Base-by-base conservation (phyloP, 2,329 filamentous ascomycete genomes). In the Drechslerella dactyloides region DNA sequence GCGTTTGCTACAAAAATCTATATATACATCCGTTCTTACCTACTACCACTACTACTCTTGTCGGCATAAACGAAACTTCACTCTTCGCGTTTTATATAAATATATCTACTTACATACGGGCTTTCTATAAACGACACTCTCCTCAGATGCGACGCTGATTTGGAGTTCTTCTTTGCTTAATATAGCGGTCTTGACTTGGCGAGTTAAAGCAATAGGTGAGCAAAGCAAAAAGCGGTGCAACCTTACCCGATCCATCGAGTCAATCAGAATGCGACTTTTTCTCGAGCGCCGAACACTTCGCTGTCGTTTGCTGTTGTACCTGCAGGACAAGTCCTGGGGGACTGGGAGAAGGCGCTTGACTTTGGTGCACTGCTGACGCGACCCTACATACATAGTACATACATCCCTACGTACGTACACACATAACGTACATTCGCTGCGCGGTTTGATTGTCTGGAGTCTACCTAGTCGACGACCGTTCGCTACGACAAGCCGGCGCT, bases 221-320 rank as follows among this genome's bases (percentile, higher is more conserved):
- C 37, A 42, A 42, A 13, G 13, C 37, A 17, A 15, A n/a, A 13
- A 42, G 11, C 37, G n/a, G 37, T 33, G 27, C 27, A 33, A 42
- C 37, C 37, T 15, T 13, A 17, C 37, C 37, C 11, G n/a, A 42
- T 42, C 37, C 4, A 42, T 42, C 37, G 2, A 42, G 37, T 42
- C 37, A 42, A 17, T 17, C 11, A 42, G 37, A 42, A 13, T 3
- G 13, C n/a, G 13, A 6, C 37, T 3, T 33, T n/a, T n/a, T n/a
- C n/a, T 33, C 27, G 27, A 33, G 27, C 27, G 27, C 37, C 13
- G 13, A 37, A 13, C 33, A 6, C 37, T 42, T 42, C n/a, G 37
- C 37, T 42, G 37, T 42, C 37, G 37, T 17, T 42, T 42, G 37
- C 37, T 42, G 37, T 42, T 42, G 37, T 42, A 42, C 37, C 37